Evolutionary conservation across 495 filamentous ascomycete species (phyloP), one percentile per base, ranked within the genome.

Genomic region (Aspergillus haitiensis): DNA sequence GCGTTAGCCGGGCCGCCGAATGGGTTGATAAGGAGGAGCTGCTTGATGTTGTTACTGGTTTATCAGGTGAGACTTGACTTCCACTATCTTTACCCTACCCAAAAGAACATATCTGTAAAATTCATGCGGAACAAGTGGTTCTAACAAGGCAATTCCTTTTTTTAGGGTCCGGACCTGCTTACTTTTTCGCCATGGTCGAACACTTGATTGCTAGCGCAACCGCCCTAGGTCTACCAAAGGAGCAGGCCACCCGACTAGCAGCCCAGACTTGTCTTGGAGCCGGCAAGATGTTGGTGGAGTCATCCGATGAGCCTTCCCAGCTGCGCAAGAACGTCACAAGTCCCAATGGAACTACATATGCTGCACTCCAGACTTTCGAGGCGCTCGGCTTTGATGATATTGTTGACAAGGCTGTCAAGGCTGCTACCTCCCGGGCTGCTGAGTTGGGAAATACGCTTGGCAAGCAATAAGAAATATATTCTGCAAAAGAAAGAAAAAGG

Each of bases 131-230:
- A 55, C 10, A 40, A 8, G 13, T 18, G 12, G 2, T 36, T 16
- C 11, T 11, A 7, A 56, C 10, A 56, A 34, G 21, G 21, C 21
- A 1, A 27, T 27, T 27, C 21, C 21, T 27, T 1, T 27, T 1
- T 27, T 2, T 34, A 77, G 75, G 75, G 53, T 77, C 75, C 36
- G 75, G 75, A 16, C 75, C 75, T 6, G 73, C 75, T 6, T 77
- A 77, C 48, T 77, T 77, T 67, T 77, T 77, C 59, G 75, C 75
- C 18, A 77, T 77, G 75, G 75, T 77, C 9, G 75, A 77, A 48
- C 75, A 77, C 42, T 59, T 77, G 1, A 59, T 77, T 32, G 64
- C 72, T 39, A 75, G 73, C 50, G 75, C 73, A 6, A 75, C 70
- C 7, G 68, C 72, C 1, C 61, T 75, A 7, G 75, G 75, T 21